Evolutionary conservation across 2,329 filamentous ascomycete species (phyloP), one percentile per base, ranked within the genome.

Genomic region (Tolypocladium ovalisporum): DNA sequence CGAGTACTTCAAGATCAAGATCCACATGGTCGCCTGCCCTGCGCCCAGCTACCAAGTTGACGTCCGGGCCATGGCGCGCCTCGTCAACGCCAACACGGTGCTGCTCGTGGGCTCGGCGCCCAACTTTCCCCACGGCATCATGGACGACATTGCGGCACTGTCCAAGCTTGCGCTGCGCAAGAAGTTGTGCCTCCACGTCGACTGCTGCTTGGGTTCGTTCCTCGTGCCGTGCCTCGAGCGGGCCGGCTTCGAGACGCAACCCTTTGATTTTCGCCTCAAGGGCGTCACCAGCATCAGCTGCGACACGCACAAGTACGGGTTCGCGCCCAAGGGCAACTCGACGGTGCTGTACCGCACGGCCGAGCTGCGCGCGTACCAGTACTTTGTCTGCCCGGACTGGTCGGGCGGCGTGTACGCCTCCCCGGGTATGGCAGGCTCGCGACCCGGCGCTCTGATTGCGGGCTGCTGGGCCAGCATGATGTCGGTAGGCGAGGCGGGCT

Each of bases 301-400:
- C 71, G 94, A 99, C 71, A 99, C 94, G 3, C 94, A 99, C 81
- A 99, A 99, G 73, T 99, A 99, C 71, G 94, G 94, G 40, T 99
- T 99, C 69, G 94, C 94, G 1, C 94, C 94, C 56, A 99, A 99
- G 77, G 94, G 94, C 64, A 99, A 96, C 80, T 94, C 88, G 55
- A 94, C 91, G 1, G 81, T 96, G 17, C 80, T 99, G 47, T 99
- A 99, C 80, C 90, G 94, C 65, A 88, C 85, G 52, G 81, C 86
- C 37, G 76, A 82, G 52, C 82, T 95, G 63, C 85, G 94, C 64
- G 84, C 85, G 58, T 93, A 96, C 73, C 94, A 99, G 74, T 99
- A 99, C 79, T 99, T 96, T 73, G 87, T 99, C 70, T 90, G 87
- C 36, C 88, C 94, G 8, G 89, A 96, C 74, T 99, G 94, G 94